Percentiles rank a stretch among this genome's conserved stretches.
Evolutionary conservation across 179 eudicot genomes (phyloP).

Genomic region (Spergularia azorica): DNA sequence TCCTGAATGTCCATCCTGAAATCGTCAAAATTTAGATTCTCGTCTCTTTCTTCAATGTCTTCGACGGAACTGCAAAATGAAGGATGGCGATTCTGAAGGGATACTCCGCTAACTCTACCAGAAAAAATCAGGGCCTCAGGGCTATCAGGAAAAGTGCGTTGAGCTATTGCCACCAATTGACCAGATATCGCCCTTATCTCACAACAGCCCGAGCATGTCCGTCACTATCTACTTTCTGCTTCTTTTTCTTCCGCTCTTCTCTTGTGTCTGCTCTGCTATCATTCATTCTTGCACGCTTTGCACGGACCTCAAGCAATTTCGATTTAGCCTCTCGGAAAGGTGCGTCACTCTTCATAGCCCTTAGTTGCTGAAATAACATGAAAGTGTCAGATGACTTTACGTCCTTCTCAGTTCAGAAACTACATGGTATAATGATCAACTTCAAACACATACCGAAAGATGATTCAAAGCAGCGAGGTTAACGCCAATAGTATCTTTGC

Average conservation of each 20-base stretch:
- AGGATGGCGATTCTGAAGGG: no score
- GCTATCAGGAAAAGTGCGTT: no score
- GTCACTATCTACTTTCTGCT: constrained; percentile 56
- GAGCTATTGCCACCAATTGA: constrained; percentile 6
- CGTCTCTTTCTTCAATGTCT: no score
- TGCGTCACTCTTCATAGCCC: constrained; percentile 70
- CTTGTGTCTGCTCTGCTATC: constrained; percentile 49
- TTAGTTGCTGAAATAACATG: constrained; percentile 66
- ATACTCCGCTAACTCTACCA: no score
- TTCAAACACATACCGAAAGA: constrained; percentile 54
- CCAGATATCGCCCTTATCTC: constrained; percentile 21
- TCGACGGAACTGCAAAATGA: no score
- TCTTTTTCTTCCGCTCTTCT: constrained; percentile 65
- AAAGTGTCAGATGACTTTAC: background rate
- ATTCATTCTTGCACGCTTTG: constrained; percentile 50
- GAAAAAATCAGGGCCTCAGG: no score
- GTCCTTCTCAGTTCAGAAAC: background rate
- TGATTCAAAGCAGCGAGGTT: constrained; percentile 99
- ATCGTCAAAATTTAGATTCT: no score
- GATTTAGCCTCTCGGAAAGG: constrained; percentile 80
- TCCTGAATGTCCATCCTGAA: no score
- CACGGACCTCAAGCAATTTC: constrained; percentile 69
- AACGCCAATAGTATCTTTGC: constrained; percentile 88
- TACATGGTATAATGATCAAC: background rate
- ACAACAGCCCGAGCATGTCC: constrained; percentile 48